These are phyloP conservation scores for Cryptococcus sp. DNA, from an alignment of 1,284 basidiomycete species.

Conservation along the genomic window DNA sequence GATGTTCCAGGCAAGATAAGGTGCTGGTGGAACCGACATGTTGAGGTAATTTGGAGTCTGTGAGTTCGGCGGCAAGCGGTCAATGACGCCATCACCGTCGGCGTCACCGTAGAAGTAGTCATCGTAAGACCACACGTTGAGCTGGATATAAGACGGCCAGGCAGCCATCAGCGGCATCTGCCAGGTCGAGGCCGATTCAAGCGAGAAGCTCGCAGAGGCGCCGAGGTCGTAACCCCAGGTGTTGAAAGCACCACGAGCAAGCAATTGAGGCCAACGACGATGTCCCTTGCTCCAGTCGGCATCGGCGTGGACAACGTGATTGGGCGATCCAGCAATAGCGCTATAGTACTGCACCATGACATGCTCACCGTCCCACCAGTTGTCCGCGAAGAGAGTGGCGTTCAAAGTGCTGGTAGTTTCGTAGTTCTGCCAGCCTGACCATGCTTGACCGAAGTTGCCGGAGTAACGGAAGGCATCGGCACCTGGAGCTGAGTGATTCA, in stretches of 20 bases:
- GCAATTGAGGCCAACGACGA: constrained; percentile 79
- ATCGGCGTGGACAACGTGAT: constrained; percentile 76
- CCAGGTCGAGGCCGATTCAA: constrained; percentile 61
- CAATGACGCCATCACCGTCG: constrained; percentile 81
- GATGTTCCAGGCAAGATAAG: constrained; percentile 79
- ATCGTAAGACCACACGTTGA: constrained; percentile 85
- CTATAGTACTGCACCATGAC: constrained; percentile 89
- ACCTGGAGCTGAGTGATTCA: constrained; percentile 76
- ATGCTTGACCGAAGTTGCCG: constrained; percentile 80
- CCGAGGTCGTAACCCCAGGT: constrained; percentile 86
- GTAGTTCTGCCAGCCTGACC: constrained; percentile 75
- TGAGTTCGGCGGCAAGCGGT: constrained; percentile 84
- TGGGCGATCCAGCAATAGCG: constrained; percentile 62
- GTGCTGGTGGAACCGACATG: constrained; percentile 63
- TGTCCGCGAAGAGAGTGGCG: constrained; percentile 59
- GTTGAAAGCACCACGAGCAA: constrained; percentile 85
- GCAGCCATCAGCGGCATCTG: constrained; percentile 67
- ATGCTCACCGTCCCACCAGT: constrained; percentile 80
- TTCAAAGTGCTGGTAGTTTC: constrained; percentile 71
- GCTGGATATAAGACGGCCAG: constrained; percentile 83
- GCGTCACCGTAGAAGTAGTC: constrained; percentile 87
- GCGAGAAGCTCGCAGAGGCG: constrained; percentile 66
- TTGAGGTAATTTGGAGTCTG: constrained; percentile 80
- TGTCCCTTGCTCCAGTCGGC: constrained; percentile 60
- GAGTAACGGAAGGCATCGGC: constrained; percentile 86